Evolutionary conservation across 2,329 filamentous ascomycete species (phyloP), one percentile per base, ranked within the genome.

Genomic region (Didymella lethalis): DNA sequence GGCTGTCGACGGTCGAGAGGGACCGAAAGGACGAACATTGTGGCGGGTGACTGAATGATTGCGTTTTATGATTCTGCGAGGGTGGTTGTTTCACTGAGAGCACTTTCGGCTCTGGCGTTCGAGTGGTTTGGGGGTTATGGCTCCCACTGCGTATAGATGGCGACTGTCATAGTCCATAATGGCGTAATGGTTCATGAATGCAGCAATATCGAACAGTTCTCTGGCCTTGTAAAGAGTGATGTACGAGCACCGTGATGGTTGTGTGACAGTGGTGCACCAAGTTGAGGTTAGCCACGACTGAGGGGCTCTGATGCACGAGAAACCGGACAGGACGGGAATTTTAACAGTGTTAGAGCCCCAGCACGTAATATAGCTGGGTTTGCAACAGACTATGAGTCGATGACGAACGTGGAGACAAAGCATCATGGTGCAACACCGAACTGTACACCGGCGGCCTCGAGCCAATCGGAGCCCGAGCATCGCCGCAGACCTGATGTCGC

Each of bases 201-300:
- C 49, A 57, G 44, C 29, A 32, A 46, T 36, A 31, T 36, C n/a
- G 6, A 41, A 41, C 31, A 18, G 2, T 4, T 41, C 10, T 31
- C 3, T 40, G 29, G 48, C 7, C 14, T 32, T n/a, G 26, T 18
- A 20, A 20, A 18, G 36, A 40, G 52, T 47, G 44, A 49, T 53
- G 34, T 28, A 18, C 5, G 41, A 28, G 58, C 38, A 68, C 63
- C 59, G 26, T 66, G 66, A 67, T 69, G 67, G 63, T 53, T 62
- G 64, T 61, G 23, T 25, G 12, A 16, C 20, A 14, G 16, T 31
- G 44, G 26, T 43, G 51, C 51, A 32, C 31, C 28, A 20, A 32
- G 20, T 20, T 10, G 16, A 18, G 16, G n/a, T 8, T 8, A 16
- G 44, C 44, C 16, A 16, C 8, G 0, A 12, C 3, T 3, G 2